Evolutionary conservation across 2,329 filamentous ascomycete genomes (phyloP).

Genomic region (Trichoderma atrobrunneum): DNA sequence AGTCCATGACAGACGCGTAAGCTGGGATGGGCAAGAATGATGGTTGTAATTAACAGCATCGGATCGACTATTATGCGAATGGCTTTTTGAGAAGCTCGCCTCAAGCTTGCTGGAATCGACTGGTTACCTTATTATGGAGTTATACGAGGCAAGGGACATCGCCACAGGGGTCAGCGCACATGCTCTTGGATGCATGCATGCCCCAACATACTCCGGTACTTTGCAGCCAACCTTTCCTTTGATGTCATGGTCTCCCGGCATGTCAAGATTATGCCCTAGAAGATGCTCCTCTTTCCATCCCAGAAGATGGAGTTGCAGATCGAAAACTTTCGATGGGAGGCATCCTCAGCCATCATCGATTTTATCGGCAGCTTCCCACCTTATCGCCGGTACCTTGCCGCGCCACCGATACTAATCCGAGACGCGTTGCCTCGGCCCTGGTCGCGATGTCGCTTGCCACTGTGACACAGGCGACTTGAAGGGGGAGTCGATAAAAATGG

Average conservation of each 20-base stretch:
- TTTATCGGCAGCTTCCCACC: neutral
- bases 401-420: neutral
- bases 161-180: neutral
- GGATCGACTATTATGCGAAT: neutral
- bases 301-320: neutral
- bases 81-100: neutral
- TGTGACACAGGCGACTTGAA: neutral
- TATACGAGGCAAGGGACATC: neutral
- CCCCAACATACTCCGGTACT: neutral
- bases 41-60: neutral
- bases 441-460: neutral
- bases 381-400: neutral
- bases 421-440: neutral
- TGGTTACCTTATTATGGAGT: neutral
- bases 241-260: neutral
- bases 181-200: neutral
- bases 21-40: neutral
- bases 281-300: neutral
- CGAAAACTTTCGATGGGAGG: neutral
- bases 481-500: neutral
- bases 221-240: neutral
- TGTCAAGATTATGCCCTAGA: neutral
- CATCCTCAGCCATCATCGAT: neutral
- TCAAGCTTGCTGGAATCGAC: neutral
- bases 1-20: conserved; percentile 21